These are phyloP conservation scores for Tieghemostelium lacteum DNA, from an alignment of 78 protist species.

Conservation along the genomic window DNA sequence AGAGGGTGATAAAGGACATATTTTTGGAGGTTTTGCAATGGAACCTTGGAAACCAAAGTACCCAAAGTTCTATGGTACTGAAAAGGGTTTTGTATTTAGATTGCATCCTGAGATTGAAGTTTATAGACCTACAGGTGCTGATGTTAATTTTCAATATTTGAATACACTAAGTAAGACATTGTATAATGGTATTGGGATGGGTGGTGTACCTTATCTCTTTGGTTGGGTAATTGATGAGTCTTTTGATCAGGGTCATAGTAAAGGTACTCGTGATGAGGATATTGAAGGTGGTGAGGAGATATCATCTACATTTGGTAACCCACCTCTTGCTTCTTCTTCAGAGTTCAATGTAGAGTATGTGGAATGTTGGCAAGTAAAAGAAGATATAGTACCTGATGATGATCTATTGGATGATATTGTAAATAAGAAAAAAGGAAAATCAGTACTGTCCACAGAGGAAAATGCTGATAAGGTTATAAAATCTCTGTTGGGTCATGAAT, in stretches of 20 bases:
- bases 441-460: neutral
- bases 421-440: constrained; percentile 3
- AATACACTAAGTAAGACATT: constrained; percentile 41
- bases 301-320: constrained; percentile 33
- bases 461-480: constrained; percentile 56
- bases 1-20: constrained; percentile 57
- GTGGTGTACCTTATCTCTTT: constrained; percentile 43
- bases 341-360: constrained; percentile 49
- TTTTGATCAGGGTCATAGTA: constrained; percentile 34
- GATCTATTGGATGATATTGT: neutral
- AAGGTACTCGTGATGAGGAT: constrained; percentile 5
- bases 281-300: neutral
- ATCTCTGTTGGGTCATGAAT: constrained; percentile 38
- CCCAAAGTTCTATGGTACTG: constrained; percentile 69
- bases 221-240: constrained; percentile 27
- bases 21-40: constrained; percentile 64
- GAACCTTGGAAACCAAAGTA: constrained; percentile 37
- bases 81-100: constrained; percentile 25
- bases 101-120: constrained; percentile 17
- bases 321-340: neutral
- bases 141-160: constrained; percentile 40
- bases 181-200: constrained; percentile 59
- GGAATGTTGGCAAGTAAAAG: constrained; percentile 20
- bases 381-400: constrained; percentile 12
- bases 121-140: constrained; percentile 17